phyloP scores from a whole-genome alignment of 1,284 basidiomycete genomes.

The Sanghuangporus sanghuang region DNA sequence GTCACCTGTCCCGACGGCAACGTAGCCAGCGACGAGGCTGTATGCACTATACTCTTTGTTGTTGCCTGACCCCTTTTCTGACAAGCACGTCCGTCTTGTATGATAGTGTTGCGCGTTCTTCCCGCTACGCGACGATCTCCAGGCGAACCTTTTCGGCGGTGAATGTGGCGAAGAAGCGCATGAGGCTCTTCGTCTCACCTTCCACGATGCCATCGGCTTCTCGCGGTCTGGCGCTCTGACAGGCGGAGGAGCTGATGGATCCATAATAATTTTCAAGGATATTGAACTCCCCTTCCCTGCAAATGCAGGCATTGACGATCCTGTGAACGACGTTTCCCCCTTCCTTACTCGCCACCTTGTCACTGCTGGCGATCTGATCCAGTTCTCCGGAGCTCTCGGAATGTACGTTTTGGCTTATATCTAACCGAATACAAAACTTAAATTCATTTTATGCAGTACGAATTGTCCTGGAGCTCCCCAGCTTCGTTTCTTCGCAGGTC shows the following conservation, averaged over 20 bases:
- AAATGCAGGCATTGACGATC: constrained; percentile 27
- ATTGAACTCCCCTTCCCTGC: constrained; percentile 20
- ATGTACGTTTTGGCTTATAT: constrained; percentile 8
- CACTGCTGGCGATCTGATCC: constrained; percentile 27
- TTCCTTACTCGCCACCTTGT: constrained; percentile 25
- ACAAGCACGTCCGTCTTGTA: not conserved
- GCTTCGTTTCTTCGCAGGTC: constrained; percentile 24
- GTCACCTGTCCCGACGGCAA: constrained; percentile 20
- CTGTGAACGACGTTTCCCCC: constrained; percentile 23
- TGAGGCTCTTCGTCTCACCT: constrained; percentile 22
- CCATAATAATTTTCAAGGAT: constrained; percentile 19
- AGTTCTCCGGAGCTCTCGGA: constrained; percentile 28
- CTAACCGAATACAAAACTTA: not conserved
- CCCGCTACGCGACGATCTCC: constrained; percentile 22
- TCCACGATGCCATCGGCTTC: constrained; percentile 26
- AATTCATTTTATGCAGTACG: constrained; percentile 1
- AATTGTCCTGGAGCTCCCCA: constrained; percentile 30
- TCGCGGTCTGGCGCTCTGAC: constrained; percentile 12
- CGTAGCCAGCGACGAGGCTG: constrained; percentile 17
- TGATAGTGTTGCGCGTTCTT: constrained; percentile 22
- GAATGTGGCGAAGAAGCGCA: constrained; percentile 21
- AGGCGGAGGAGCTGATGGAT: constrained; percentile 19
- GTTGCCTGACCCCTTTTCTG: not conserved
- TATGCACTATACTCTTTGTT: not conserved
- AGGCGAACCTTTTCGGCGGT: constrained; percentile 19